Conservation (phyloP, 164 flowering plant genomes). For the Litsea cubeba region DNA sequence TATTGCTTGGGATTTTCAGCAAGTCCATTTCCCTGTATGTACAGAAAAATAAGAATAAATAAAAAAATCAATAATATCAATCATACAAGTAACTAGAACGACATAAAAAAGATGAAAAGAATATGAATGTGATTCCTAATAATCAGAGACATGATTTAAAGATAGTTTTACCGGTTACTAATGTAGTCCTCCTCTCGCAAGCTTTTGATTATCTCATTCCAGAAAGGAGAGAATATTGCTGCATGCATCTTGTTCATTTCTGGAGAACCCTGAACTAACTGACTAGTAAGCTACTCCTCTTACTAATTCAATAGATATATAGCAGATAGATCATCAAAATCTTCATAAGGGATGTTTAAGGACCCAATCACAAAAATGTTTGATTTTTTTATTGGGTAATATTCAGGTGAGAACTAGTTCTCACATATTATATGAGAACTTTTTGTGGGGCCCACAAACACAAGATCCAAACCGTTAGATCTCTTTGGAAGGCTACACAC, state of each 20-base stretch:
- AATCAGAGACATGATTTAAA: background rate
- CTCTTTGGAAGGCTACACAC: too few species aligned
- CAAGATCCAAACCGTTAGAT: too few species aligned
- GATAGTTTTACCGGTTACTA: slow-evolving; percentile 59
- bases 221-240: slow-evolving; percentile 87
- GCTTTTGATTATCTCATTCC: slow-evolving; percentile 97
- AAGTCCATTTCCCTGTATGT: slow-evolving; percentile 87
- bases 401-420: too few species aligned
- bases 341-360: too few species aligned
- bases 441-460: too few species aligned
- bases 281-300: background rate
- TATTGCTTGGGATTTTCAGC: slow-evolving; percentile 85
- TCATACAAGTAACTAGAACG: background rate
- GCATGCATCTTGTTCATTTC: slow-evolving; percentile 68
- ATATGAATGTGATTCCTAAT: background rate
- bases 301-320: background rate
- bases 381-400: too few species aligned
- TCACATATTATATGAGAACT: too few species aligned
- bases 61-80: background rate
- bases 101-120: background rate
- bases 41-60: slow-evolving; percentile 3
- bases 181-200: slow-evolving; percentile 95
- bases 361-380: too few species aligned
- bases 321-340: too few species aligned
- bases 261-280: slow-evolving; percentile 43